Conservation (phyloP, 331 rosid genomes). For the Spiraea crenata region DNA sequence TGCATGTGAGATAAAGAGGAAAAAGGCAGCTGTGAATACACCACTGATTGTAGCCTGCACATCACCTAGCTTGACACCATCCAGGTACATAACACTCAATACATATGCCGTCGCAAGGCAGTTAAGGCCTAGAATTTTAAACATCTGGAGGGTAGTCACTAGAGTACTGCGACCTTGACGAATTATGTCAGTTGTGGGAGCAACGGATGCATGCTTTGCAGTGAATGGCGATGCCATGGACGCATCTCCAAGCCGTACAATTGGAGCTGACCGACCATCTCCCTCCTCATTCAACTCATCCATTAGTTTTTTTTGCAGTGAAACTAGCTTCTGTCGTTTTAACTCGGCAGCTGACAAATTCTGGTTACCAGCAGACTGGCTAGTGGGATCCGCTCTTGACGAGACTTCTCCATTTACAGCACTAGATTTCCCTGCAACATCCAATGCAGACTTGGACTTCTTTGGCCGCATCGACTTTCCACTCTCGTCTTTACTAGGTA, state of each 20-base stretch:
- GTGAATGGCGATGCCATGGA: slow-evolving; percentile 99
- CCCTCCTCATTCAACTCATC: slow-evolving; percentile 96
- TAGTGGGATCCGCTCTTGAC: slow-evolving; percentile 53
- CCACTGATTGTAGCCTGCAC: slow-evolving; percentile 99
- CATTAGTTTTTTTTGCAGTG: slow-evolving; percentile 60
- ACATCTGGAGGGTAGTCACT: slow-evolving; percentile 98
- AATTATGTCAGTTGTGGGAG: slow-evolving; percentile 90
- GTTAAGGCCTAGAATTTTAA: slow-evolving; percentile 94
- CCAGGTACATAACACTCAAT: slow-evolving; percentile 96
- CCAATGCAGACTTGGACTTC: slow-evolving; percentile 57
- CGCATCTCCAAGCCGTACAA: slow-evolving; percentile 98
- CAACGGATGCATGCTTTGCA: slow-evolving; percentile 95
- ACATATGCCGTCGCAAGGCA: slow-evolving; percentile 99
- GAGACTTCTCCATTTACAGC: slow-evolving; percentile 62
- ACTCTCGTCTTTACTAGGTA: slow-evolving; percentile 54
- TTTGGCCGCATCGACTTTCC: slow-evolving; percentile 59
- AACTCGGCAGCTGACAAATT: slow-evolving; percentile 61
- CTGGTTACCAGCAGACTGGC: slow-evolving; percentile 52
- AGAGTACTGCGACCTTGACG: slow-evolving; percentile 99
- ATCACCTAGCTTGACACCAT: slow-evolving; percentile 96
- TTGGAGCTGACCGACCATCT: slow-evolving; percentile 84
- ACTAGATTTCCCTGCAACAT: slow-evolving; percentile 52
- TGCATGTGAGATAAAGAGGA: slow-evolving; percentile 96
- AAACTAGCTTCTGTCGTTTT: slow-evolving; percentile 65
- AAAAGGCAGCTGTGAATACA: slow-evolving; percentile 93